phyloP scores from a whole-genome alignment of 2,329 filamentous ascomycete species.

The Hymenoscyphus scutula region DNA sequence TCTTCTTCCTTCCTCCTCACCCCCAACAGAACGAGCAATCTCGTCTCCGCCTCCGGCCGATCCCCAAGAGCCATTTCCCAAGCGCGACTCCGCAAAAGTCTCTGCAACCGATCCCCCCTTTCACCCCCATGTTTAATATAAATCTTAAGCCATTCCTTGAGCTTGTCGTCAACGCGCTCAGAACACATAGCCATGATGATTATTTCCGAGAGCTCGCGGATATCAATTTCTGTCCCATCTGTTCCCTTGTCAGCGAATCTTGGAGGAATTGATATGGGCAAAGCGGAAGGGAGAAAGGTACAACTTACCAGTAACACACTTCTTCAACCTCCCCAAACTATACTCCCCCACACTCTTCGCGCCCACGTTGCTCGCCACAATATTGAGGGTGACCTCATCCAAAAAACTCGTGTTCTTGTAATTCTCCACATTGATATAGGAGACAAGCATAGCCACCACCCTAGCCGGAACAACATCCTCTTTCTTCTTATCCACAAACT shows the following conservation, averaged over 20 bases:
- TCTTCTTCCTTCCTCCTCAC: constrained; percentile 9
- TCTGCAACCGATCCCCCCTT: not conserved
- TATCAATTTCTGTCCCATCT: not conserved
- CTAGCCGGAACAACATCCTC: constrained; percentile 26
- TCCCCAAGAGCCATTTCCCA: not conserved
- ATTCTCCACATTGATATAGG: constrained; percentile 30
- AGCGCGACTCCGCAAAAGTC: not conserved
- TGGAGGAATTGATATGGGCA: no score
- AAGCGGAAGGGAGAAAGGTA: not conserved
- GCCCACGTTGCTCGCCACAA: constrained; percentile 24
- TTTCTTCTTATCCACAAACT: constrained; percentile 30
- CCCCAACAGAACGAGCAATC: constrained; percentile 5
- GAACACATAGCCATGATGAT: constrained; percentile 20
- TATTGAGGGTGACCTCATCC: constrained; percentile 30
- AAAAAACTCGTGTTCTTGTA: constrained; percentile 19
- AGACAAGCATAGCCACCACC: constrained; percentile 28
- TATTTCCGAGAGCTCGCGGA: constrained; percentile 17
- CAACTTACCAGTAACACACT: not conserved
- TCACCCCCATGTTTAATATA: constrained; percentile 3
- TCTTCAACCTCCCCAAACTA: constrained; percentile 15
- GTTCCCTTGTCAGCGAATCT: no score
- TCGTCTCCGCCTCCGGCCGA: constrained; percentile 8
- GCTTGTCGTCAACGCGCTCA: constrained; percentile 27
- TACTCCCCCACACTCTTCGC: constrained; percentile 25
- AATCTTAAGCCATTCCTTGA: constrained; percentile 18